phyloP scores from a whole-genome alignment of 2,329 filamentous ascomycete genomes.

The Aspergillus costaricaensis region DNA sequence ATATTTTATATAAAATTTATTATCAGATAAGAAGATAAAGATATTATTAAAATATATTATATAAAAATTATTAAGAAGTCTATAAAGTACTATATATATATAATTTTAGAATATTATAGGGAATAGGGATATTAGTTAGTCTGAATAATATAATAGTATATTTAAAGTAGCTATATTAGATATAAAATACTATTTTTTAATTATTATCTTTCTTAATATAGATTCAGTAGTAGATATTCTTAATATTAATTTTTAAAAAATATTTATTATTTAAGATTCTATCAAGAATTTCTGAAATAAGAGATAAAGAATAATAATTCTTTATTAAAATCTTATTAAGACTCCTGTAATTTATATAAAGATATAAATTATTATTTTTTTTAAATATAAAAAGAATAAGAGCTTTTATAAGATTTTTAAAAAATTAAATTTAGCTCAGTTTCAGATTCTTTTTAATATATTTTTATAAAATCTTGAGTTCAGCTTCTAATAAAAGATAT shows the following conservation, averaged over 20 bases:
- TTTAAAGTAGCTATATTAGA: not conserved
- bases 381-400: not conserved
- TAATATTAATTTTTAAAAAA: not conserved
- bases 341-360: not conserved
- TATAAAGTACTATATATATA: not conserved
- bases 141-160: not conserved
- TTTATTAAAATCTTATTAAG: no score
- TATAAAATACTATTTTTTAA: not conserved
- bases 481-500: not conserved
- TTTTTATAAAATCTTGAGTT: not conserved
- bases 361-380: not conserved
- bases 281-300: not conserved
- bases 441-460: slow-evolving; percentile 4
- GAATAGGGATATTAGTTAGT: not conserved
- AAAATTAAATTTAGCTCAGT: not conserved
- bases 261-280: not conserved
- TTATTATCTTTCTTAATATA: not conserved
- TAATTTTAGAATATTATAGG: not conserved
- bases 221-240: not conserved
- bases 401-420: not conserved
- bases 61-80: not conserved
- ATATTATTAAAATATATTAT: not conserved
- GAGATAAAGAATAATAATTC: not conserved
- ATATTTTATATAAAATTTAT: no score
- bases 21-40: no score